Percentiles rank a stretch among this genome's conserved stretches.
Conservation (phyloP, 1,139 yeast genomes). For the Kodamaea arcana region DNA sequence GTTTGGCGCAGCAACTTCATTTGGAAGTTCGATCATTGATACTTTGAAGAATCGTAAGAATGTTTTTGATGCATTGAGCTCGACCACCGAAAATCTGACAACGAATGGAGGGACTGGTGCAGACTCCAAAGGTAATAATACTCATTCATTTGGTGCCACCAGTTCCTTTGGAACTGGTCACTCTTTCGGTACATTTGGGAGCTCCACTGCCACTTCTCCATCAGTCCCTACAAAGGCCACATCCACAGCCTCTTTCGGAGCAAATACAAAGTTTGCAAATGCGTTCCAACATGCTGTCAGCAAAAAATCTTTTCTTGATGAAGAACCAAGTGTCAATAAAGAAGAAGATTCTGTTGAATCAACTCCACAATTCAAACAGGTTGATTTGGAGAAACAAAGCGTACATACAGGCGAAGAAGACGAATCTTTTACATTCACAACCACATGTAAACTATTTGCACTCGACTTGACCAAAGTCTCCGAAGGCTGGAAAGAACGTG, state of each 20-base stretch:
- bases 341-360: slow-evolving; percentile 7
- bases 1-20: slow-evolving; percentile 49
- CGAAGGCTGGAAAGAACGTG: slow-evolving; percentile 95
- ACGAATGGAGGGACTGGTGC: slow-evolving; percentile 1
- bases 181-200: slow-evolving; percentile 3
- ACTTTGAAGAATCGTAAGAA: slow-evolving; percentile 25
- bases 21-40: slow-evolving; percentile 41
- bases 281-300: slow-evolving; percentile 49
- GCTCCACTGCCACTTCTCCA: no score
- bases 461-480: slow-evolving; percentile 59
- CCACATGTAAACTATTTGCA: slow-evolving; percentile 78
- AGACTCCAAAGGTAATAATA: neutral
- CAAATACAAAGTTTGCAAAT: slow-evolving; percentile 55
- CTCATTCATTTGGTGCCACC: slow-evolving; percentile 1
- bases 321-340: slow-evolving; percentile 6
- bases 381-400: slow-evolving; percentile 47
- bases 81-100: slow-evolving; percentile 5
- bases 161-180: slow-evolving; percentile 2
- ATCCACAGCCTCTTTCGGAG: no score
- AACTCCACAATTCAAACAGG: slow-evolving; percentile 43
- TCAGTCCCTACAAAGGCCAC: no score
- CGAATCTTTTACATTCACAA: slow-evolving; percentile 64
- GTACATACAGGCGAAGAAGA: slow-evolving; percentile 88
- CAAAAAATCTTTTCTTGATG: slow-evolving; percentile 56
- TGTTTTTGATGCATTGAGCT: slow-evolving; percentile 30